Evolutionary conservation across 495 filamentous ascomycete species (phyloP).

Genomic region (Tuber microsphaerosporum): DNA sequence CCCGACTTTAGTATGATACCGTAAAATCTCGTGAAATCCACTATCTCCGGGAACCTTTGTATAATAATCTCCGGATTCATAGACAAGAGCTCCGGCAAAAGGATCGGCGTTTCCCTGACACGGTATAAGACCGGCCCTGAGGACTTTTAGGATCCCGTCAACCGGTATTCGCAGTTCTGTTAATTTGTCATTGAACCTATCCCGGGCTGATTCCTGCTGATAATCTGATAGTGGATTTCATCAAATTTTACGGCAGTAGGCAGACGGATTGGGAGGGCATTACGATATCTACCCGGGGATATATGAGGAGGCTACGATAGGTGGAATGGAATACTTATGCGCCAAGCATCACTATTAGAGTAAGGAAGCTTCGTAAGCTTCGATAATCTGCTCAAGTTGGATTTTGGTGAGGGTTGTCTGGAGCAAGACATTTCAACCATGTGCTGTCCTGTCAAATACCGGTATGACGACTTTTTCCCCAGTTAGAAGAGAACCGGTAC

Average conservation of each 20-base stretch:
- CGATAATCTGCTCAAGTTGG: neutral
- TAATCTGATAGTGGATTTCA: no score
- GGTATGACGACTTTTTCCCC: neutral
- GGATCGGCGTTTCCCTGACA: no score
- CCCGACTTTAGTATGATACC: no score
- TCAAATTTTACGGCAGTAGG: neutral
- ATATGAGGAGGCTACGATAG: neutral
- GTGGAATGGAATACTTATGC: neutral
- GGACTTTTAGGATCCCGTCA: no score
- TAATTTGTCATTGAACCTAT: no score
- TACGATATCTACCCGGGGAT: neutral
- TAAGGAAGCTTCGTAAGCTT: neutral
- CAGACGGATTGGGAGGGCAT: neutral
- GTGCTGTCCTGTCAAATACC: neutral
- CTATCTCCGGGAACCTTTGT: no score
- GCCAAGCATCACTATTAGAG: neutral
- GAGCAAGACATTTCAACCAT: neutral
- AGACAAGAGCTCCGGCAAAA: no score
- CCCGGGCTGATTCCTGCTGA: no score
- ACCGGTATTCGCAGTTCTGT: no score
- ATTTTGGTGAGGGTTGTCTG: neutral
- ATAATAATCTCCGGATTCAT: no score
- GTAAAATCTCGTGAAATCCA: no score
- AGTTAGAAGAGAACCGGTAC: neutral
- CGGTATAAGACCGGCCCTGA: no score